phyloP scores from a whole-genome alignment of 2,329 filamentous ascomycete species.

The Paraphoma sp. region DNA sequence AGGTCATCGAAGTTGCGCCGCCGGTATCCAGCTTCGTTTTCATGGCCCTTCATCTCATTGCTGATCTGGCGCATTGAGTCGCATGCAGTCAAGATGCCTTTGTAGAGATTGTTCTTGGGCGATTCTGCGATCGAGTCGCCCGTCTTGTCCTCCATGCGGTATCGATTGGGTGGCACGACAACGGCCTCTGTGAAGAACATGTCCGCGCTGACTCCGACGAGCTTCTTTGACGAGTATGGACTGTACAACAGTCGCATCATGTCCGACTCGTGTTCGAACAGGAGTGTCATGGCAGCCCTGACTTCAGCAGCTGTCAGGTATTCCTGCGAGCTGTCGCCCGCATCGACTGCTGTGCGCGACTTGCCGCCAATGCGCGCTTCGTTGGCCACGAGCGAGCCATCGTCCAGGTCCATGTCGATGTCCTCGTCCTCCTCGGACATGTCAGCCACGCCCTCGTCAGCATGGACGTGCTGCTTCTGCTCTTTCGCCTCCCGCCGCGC shows the following conservation, averaged over 20 bases:
- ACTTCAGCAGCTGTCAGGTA: conserved; percentile 88
- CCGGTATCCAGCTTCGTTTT: conserved; percentile 49
- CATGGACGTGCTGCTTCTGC: conserved; percentile 54
- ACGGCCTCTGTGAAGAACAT: conserved; percentile 94
- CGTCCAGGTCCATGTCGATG: conserved; percentile 43
- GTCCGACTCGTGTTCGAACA: conserved; percentile 89
- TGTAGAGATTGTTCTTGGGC: conserved; percentile 87
- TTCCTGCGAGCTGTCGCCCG: conserved; percentile 60
- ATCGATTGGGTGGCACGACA: conserved; percentile 90
- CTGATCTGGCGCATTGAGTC: conserved; percentile 77
- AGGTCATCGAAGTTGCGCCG: conserved; percentile 75
- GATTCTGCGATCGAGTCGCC: conserved; percentile 86
- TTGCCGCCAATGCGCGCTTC: conserved; percentile 50
- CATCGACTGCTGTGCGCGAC: conserved; percentile 47
- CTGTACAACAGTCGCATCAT: conserved; percentile 85
- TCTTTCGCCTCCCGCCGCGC: conserved; percentile 54
- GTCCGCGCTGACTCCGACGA: conserved; percentile 69
- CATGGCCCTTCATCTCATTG: conserved; percentile 66
- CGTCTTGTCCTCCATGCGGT: conserved; percentile 83
- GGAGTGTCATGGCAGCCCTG: conserved; percentile 73
- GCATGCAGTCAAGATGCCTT: conserved; percentile 78
- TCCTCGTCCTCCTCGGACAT: conserved; percentile 58
- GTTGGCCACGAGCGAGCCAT: conserved; percentile 61
- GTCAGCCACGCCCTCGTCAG: conserved; percentile 75
- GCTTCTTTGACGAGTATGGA: conserved; percentile 69